These are phyloP conservation scores for Talaromyces amestolkiae DNA, from an alignment of 2,329 filamentous ascomycete species.

Conservation along the genomic window DNA sequence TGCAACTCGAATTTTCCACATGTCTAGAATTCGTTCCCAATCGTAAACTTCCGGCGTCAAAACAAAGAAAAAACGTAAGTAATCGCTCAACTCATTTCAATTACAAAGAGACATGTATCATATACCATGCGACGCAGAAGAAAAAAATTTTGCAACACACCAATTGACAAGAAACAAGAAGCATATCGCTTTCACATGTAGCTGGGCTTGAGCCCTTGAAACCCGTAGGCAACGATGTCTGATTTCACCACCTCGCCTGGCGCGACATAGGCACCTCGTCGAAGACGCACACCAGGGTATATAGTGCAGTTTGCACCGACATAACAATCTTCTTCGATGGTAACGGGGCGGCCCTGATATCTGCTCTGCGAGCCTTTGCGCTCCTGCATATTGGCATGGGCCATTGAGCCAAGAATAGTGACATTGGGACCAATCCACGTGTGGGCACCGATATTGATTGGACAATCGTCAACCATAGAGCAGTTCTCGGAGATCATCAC, in stretches of 20 bases:
- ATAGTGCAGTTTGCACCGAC: conserved; percentile 64
- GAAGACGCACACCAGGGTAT: conserved; percentile 45
- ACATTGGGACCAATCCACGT: conserved; percentile 76
- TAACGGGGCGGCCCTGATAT: conserved; percentile 67
- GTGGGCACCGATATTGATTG: conserved; percentile 73
- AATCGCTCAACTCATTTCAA: conserved; percentile 6
- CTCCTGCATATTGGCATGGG: conserved; percentile 69
- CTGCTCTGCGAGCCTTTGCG: conserved; percentile 71
- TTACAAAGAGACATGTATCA: conserved; percentile 13
- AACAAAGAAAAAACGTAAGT: background rate
- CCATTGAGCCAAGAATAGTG: conserved; percentile 74
- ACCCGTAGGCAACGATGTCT: conserved; percentile 44
- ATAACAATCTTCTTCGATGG: conserved; percentile 71
- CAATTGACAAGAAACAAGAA: background rate
- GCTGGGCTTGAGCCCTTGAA: conserved; percentile 42
- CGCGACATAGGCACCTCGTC: conserved; percentile 44
- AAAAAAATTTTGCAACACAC: background rate
- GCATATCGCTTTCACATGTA: conserved; percentile 33
- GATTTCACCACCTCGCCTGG: conserved; percentile 45
- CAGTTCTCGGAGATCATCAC: conserved; percentile 81
- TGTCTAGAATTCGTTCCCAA: background rate
- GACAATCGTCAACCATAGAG: conserved; percentile 80
- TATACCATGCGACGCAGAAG: background rate
- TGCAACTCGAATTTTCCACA: background rate
- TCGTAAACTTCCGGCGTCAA: background rate